phyloP scores from a whole-genome alignment of 2,329 filamentous ascomycete species.

The Neonectria ditissima region DNA sequence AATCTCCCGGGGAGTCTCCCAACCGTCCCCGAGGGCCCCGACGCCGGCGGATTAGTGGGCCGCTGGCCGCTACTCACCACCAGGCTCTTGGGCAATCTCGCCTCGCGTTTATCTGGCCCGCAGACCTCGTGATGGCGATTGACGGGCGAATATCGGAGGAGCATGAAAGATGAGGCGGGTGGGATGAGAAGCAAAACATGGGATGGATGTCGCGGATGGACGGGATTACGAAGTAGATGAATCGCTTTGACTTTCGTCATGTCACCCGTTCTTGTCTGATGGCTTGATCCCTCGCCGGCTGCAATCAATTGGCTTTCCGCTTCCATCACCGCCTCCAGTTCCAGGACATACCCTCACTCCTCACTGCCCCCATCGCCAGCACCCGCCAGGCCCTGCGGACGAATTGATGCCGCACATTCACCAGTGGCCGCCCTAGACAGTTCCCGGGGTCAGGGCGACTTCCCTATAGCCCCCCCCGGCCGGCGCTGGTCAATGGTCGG shows the following conservation, averaged over 20 bases:
- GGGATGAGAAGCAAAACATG: background rate
- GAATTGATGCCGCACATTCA: slow-evolving; percentile 25
- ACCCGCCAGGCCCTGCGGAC: slow-evolving; percentile 5
- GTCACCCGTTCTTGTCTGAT: slow-evolving; percentile 15
- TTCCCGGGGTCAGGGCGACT: slow-evolving; percentile 23
- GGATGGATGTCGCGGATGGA: slow-evolving; percentile 25
- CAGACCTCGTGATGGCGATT: slow-evolving; percentile 37
- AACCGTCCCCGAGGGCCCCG: slow-evolving; percentile 29
- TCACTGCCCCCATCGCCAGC: slow-evolving; percentile 17
- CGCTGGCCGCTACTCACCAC: slow-evolving; percentile 41
- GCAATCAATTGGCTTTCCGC: slow-evolving; percentile 26
- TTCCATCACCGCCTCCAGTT: slow-evolving; percentile 6
- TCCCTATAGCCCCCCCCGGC: slow-evolving; percentile 19
- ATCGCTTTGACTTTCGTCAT: slow-evolving; percentile 13
- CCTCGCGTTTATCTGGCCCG: slow-evolving; percentile 39
- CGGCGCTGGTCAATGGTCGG: slow-evolving; percentile 20
- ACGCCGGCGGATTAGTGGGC: slow-evolving; percentile 41
- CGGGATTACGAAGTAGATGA: slow-evolving; percentile 13
- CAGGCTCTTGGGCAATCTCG: slow-evolving; percentile 29
- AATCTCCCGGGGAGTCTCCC: slow-evolving; percentile 28
- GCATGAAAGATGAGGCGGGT: slow-evolving; percentile 24
- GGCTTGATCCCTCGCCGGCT: slow-evolving; percentile 21
- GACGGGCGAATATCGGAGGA: slow-evolving; percentile 27
- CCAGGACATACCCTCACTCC: slow-evolving; percentile 4
- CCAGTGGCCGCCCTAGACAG: slow-evolving; percentile 13